Evolutionary conservation across 306 rosid species (phyloP), one percentile per base, ranked within the genome.

Genomic region (Cicer arietinum): DNA sequence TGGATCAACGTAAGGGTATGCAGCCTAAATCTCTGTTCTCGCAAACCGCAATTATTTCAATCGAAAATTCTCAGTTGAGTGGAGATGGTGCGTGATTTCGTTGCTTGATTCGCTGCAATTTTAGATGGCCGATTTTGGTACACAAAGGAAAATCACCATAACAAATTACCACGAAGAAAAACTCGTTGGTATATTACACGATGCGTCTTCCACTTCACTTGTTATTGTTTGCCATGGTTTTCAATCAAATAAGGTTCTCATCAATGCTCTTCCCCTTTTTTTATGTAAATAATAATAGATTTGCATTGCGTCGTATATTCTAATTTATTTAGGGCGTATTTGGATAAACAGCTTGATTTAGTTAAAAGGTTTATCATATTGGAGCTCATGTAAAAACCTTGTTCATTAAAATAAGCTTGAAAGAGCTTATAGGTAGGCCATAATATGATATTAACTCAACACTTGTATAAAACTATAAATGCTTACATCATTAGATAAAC

Each of bases 141-240:
- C 84, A 82, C 90, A 53, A 74, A 71, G 76, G 74, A 87, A 86
- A 78, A 64, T 87, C 18, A 18, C 68, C 1, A 35, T 88, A 65
- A 77, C 66, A 79, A 94, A 91, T 81, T 41, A 16, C 37, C 85
- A 87, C 17, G 92, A 86, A 10, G 97, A 94, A 75, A 90, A 86
- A 75, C 94, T 94, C 18, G 91, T 82, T 6, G 98, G 98, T 13
- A 85, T 88, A 71, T 87, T 94, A 61, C 97, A 89, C 47, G 90
- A 86, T 48, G 83, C 89, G 0, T 75, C 89, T 56, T 91, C 96
- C 44, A 63, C 77, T 68, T 74, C 77, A 81, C 90, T 94, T 20
- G 91, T 86, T 73, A 83, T 94, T 39, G 30, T 91, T 25, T 91
- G 94, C 85, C 98, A 94, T 77, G 98, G 98, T 77, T 83, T 94